Conservation (phyloP, 116 monocot genomes). For the Zostera marina region DNA sequence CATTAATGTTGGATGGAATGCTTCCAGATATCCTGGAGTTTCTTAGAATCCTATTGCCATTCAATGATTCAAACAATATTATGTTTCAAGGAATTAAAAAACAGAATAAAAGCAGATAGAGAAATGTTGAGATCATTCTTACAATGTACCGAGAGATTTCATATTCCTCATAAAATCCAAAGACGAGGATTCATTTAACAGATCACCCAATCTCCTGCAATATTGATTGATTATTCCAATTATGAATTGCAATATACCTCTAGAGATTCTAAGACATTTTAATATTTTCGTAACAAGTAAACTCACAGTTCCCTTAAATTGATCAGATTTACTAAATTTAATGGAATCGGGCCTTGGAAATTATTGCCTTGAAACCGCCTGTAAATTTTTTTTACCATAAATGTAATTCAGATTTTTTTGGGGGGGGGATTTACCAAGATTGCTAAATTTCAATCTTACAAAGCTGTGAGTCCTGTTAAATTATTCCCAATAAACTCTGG, state of each 20-base stretch:
- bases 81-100: not conserved
- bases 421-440: not conserved
- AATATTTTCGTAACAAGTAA: not conserved
- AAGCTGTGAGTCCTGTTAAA: constrained; percentile 1
- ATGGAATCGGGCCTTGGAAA: constrained; percentile 15
- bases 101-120: not conserved
- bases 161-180: constrained; percentile 10
- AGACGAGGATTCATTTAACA: constrained; percentile 3
- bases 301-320: constrained; percentile 11
- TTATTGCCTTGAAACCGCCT: constrained; percentile 20
- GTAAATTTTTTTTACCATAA: too few relatives aligned
- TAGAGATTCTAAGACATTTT: not conserved
- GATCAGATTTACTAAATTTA: constrained; percentile 8
- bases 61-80: not conserved
- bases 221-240: not conserved
- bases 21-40: constrained; percentile 2
- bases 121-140: not conserved
- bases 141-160: not conserved
- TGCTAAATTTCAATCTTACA: constrained; percentile 6
- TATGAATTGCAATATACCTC: not conserved
- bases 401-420: too few relatives aligned
- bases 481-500: constrained; percentile 54
- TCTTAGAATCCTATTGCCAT: constrained; percentile 1
- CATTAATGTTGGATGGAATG: constrained; percentile 5
- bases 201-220: not conserved